phyloP scores from a whole-genome alignment of 352 stramenopile genomes.

The Phytophthora pini region DNA sequence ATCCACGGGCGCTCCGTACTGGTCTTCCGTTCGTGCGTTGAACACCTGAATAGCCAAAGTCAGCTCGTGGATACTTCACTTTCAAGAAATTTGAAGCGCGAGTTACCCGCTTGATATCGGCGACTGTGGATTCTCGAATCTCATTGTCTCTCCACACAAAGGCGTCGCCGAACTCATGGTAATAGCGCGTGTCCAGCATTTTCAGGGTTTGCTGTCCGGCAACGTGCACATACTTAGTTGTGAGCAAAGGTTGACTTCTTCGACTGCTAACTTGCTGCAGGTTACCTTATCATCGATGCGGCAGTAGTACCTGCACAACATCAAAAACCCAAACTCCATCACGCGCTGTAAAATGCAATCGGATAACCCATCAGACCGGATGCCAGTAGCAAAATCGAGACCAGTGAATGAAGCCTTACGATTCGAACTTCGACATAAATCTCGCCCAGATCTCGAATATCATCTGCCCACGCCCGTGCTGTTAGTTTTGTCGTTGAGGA shows the following conservation, averaged over 20 bases:
- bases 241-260: neutral
- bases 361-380: neutral
- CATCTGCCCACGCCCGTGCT: slow-evolving; percentile 40
- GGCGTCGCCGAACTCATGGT: slow-evolving; percentile 62
- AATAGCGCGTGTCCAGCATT: slow-evolving; percentile 64
- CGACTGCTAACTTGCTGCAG: neutral
- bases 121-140: slow-evolving; percentile 42
- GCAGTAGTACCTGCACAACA: slow-evolving; percentile 72
- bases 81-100: no score
- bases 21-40: slow-evolving; percentile 5
- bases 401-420: slow-evolving; percentile 29
- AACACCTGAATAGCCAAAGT: slow-evolving; percentile 11
- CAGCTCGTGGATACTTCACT: neutral
- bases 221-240: neutral
- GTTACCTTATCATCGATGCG: slow-evolving; percentile 65
- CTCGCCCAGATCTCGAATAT: slow-evolving; percentile 68
- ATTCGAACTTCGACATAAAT: slow-evolving; percentile 68
- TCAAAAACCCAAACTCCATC: slow-evolving; percentile 72
- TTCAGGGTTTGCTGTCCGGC: slow-evolving; percentile 43
- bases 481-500: neutral
- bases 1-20: slow-evolving; percentile 30
- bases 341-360: slow-evolving; percentile 40
- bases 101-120: slow-evolving; percentile 47
- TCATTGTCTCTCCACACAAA: slow-evolving; percentile 69
- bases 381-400: neutral